Evolutionary conservation across 2,329 filamentous ascomycete genomes (phyloP).

Genomic region (Hypoxylon sp.): DNA sequence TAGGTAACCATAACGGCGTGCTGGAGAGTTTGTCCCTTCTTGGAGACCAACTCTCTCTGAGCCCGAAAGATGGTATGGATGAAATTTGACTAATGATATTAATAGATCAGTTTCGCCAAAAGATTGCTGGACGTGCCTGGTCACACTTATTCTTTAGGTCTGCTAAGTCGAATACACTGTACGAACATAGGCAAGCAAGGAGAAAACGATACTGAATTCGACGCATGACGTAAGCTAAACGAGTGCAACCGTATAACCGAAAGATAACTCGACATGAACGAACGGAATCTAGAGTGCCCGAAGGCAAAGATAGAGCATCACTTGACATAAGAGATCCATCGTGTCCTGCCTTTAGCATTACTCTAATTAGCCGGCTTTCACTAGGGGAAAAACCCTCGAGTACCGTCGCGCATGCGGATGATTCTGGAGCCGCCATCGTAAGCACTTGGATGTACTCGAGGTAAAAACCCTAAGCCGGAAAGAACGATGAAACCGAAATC

Average conservation of each 20-base stretch:
- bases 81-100: neutral
- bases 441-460: too few relatives aligned
- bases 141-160: neutral
- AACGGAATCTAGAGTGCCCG: neutral
- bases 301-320: too few relatives aligned
- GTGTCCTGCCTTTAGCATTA: too few relatives aligned
- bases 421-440: too few relatives aligned
- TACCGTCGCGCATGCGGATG: too few relatives aligned
- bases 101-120: too few relatives aligned
- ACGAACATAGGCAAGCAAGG: neutral
- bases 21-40: neutral
- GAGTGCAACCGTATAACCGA: neutral
- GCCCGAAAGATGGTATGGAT: neutral
- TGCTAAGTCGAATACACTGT: neutral
- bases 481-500: neutral
- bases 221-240: neutral
- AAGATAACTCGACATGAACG: neutral
- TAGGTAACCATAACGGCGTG: neutral
- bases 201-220: neutral
- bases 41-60: neutral
- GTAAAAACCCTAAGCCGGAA: too few relatives aligned
- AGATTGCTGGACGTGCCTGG: neutral
- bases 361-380: too few relatives aligned
- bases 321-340: too few relatives aligned
- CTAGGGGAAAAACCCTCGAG: too few relatives aligned